A percentile compares a stretch with the other conserved stretches of the same genome.
Conservation (phyloP, 371 early-diverging fungal species). For the Mortierella sp. region DNA sequence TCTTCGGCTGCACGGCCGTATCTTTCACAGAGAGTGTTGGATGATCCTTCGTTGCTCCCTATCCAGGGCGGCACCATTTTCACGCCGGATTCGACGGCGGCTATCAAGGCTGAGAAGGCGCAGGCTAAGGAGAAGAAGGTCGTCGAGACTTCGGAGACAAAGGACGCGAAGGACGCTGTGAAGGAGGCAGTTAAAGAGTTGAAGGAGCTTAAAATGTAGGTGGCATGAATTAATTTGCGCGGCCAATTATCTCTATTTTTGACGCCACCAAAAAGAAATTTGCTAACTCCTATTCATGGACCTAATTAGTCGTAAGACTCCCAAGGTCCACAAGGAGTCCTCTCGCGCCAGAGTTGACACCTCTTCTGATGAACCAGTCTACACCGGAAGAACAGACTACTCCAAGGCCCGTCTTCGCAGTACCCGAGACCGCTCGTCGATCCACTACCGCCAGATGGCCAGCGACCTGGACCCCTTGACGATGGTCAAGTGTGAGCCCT, state of each 20-base stretch:
- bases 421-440: conserved; percentile 41
- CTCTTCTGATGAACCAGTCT: conserved; percentile 35
- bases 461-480: conserved; percentile 79
- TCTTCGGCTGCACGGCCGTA: conserved; percentile 90
- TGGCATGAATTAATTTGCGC: background rate
- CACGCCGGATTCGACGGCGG: conserved; percentile 26
- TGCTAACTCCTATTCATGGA: background rate
- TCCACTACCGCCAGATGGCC: conserved; percentile 51
- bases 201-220: conserved; percentile 48
- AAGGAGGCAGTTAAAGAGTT: conserved; percentile 48
- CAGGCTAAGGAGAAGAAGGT: conserved; percentile 34
- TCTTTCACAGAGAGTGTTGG: conserved; percentile 60
- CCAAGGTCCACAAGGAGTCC: conserved; percentile 32
- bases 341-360: conserved; percentile 14
- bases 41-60: conserved; percentile 43
- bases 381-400: conserved; percentile 64
- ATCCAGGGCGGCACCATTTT: conserved; percentile 44
- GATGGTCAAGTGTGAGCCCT: conserved; percentile 86
- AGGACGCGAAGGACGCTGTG: conserved; percentile 24
- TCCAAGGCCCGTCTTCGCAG: conserved; percentile 61
- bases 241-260: background rate
- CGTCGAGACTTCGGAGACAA: background rate
- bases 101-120: conserved; percentile 38
- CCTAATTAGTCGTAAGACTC: conserved; percentile 30
- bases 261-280: background rate